phyloP scores from a whole-genome alignment of 192 early-diverging fungal species.

The Irineochytrium annulatum region DNA sequence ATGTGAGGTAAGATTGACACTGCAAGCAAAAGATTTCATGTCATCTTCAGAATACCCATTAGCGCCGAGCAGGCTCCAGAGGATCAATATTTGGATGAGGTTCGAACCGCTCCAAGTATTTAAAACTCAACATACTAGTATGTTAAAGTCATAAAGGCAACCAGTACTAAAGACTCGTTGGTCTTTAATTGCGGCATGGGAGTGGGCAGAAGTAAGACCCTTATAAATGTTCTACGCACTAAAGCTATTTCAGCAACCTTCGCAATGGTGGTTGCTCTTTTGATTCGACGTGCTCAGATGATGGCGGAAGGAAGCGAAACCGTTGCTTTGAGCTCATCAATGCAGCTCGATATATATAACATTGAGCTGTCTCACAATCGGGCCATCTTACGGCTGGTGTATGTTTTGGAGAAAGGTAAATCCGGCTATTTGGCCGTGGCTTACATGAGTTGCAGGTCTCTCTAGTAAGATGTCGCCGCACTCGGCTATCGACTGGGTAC shows the following conservation, averaged over 20 bases:
- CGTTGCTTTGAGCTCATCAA: constrained; percentile 22
- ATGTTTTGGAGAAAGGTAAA: constrained; percentile 48
- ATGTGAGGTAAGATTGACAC: no score
- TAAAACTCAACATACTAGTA: no score
- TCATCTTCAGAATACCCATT: constrained; percentile 66
- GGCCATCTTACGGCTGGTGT: constrained; percentile 50
- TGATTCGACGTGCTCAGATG: constrained; percentile 53
- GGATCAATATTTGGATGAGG: constrained; percentile 59
- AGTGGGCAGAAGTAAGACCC: constrained; percentile 47
- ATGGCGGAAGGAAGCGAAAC: constrained; percentile 27
- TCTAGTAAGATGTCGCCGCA: constrained; percentile 37
- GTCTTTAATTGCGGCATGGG: constrained; percentile 68
- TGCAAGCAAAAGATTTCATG: no score
- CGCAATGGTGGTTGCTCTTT: constrained; percentile 52
- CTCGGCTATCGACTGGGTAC: constrained; percentile 57
- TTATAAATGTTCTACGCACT: neutral
- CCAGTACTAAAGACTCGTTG: constrained; percentile 36
- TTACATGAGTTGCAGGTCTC: constrained; percentile 10
- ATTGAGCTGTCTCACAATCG: constrained; percentile 39
- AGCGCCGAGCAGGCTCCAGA: constrained; percentile 56
- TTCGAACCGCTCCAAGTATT: no score
- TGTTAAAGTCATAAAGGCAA: constrained; percentile 41
- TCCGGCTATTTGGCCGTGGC: neutral
- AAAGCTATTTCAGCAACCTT: constrained; percentile 42
- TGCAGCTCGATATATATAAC: constrained; percentile 4